These are phyloP conservation scores for Brassica cretica DNA, from an alignment of 345 rosid genomes.

Conservation along the genomic window DNA sequence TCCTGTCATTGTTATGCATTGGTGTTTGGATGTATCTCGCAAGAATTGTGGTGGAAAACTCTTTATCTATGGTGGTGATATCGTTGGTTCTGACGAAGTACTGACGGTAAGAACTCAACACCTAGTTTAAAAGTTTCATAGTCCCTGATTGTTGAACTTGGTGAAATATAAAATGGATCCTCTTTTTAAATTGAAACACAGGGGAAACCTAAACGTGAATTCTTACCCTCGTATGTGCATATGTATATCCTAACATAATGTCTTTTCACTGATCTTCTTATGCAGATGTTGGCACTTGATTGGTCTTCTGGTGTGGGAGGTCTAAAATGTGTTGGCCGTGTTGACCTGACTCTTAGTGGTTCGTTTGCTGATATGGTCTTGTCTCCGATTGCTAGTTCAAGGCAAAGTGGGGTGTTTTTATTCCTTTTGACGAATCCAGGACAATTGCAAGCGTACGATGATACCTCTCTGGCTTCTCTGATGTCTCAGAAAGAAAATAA, in stretches of 20 bases:
- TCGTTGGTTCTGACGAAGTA: conserved; percentile 83
- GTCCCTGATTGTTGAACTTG: conserved; percentile 20
- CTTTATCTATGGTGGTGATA: conserved; percentile 84
- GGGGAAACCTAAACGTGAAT: conserved; percentile 21
- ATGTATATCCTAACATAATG: conserved; percentile 21
- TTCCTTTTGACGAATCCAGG: conserved; percentile 75
- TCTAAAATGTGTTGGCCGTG: conserved; percentile 61
- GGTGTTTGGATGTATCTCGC: conserved; percentile 53
- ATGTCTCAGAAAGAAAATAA: conserved; percentile 50
- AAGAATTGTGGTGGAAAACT: conserved; percentile 59
- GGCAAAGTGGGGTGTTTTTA: conserved; percentile 44
- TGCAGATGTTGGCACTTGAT: conserved; percentile 71
- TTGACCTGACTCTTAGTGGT: conserved; percentile 68
- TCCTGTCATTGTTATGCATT: conserved; percentile 75
- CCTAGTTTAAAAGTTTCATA: conserved; percentile 8
- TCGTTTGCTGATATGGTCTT: conserved; percentile 84
- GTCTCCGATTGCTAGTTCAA: conserved; percentile 50
- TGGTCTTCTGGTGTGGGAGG: conserved; percentile 68
- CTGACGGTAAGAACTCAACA: conserved; percentile 55
- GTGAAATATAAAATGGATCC: neutral
- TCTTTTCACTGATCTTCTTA: conserved; percentile 27
- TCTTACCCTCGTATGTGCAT: conserved; percentile 12
- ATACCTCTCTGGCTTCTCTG: conserved; percentile 52
- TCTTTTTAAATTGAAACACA: conserved; percentile 21
- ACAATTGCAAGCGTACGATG: conserved; percentile 64